A percentile compares a stretch with the other conserved stretches of the same genome.
phyloP scores from a whole-genome alignment of 2,329 filamentous ascomycete species.

The Alternaria incomplexa region DNA sequence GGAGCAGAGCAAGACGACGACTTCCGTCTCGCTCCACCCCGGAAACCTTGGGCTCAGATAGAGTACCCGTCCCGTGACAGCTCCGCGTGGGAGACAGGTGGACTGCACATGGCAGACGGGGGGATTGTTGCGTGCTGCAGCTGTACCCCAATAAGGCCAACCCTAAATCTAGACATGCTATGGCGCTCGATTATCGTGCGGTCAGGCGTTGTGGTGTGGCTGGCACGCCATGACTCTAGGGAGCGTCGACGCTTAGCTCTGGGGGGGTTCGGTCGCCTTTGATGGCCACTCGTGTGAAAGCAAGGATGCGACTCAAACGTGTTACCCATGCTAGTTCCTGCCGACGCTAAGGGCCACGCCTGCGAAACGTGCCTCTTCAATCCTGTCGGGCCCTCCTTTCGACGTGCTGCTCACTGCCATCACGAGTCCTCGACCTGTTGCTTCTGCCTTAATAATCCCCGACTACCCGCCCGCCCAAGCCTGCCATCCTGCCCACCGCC shows the following conservation, averaged over 20 bases:
- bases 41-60: conserved; percentile 4
- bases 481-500: conserved; percentile 3
- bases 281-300: background rate
- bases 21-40: conserved; percentile 22
- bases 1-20: conserved; percentile 19
- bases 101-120: background rate
- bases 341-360: conserved; percentile 23
- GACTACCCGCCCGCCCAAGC: conserved; percentile 5
- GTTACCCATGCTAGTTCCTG: conserved; percentile 13
- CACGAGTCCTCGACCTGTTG: conserved; percentile 1
- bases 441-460: conserved; percentile 12
- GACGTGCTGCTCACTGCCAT: conserved; percentile 9
- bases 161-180: background rate
- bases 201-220: background rate
- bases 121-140: background rate
- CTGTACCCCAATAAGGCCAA: background rate
- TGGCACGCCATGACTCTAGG: conserved; percentile 3
- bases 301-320: conserved; percentile 17
- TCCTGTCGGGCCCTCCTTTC: conserved; percentile 34
- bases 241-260: conserved; percentile 12
- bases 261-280: background rate
- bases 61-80: conserved; percentile 13
- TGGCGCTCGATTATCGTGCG: background rate
- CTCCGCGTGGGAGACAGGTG: background rate
- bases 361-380: conserved; percentile 32